Evolutionary conservation across 306 rosid genomes (phyloP).

Genomic region (Cyclanthera cordifolia): DNA sequence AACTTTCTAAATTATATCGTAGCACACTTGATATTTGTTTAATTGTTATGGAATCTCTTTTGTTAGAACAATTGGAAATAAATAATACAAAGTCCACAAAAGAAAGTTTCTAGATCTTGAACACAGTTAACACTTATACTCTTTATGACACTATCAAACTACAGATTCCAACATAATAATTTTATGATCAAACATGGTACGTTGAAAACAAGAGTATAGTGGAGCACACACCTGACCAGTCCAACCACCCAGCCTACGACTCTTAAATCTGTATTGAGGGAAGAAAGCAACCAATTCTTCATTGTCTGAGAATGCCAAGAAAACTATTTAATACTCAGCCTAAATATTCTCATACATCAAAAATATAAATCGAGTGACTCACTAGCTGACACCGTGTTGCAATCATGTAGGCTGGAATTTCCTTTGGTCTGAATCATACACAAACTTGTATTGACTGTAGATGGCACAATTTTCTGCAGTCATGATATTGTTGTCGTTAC

Average conservation of each 20-base stretch:
- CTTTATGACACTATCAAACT: neutral
- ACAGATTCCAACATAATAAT: neutral
- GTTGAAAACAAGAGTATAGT: conserved; percentile 1
- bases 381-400: conserved; percentile 22
- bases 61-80: neutral
- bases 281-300: conserved; percentile 20
- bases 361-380: conserved; percentile 25
- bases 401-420: conserved; percentile 8
- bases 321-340: conserved; percentile 11
- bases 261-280: conserved; percentile 42
- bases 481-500: neutral
- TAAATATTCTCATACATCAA: conserved; percentile 13
- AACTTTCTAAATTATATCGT: neutral
- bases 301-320: conserved; percentile 19
- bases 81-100: neutral
- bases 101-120: neutral
- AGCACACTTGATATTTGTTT: neutral
- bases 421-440: conserved; percentile 16
- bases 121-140: neutral
- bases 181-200: neutral
- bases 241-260: conserved; percentile 90
- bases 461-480: conserved; percentile 34
- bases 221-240: conserved; percentile 40
- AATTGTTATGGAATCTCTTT: neutral
- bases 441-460: conserved; percentile 18